Base-by-base conservation (phyloP, 2,329 filamentous ascomycete genomes). In the Leptographium radiaticola region DNA sequence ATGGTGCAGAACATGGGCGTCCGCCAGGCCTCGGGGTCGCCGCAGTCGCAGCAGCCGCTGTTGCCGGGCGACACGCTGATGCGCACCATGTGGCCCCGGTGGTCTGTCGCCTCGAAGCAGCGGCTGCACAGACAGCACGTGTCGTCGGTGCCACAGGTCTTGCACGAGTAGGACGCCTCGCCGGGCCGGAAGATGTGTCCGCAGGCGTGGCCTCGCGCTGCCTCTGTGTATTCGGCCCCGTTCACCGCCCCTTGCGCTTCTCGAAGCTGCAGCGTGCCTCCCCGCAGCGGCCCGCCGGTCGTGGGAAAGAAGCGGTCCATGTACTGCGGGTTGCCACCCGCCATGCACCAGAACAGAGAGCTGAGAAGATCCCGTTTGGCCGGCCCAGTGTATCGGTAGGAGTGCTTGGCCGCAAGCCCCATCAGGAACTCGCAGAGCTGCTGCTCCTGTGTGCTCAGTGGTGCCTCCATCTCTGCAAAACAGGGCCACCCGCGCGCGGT, bases 131-230 rank as follows among this genome's bases (percentile, higher is more conserved):
- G 77, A 50, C 93, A 91, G 68, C 91, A 97, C 0, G 93, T 97
- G 59, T 96, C 91, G 68, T 98, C 94, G 46, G 86, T 83, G 49
- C 89, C 89, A 68, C 93, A 98, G 11, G 91, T 97, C 62, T 89
- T 86, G 75, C 93, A 98, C 62, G 86, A 80, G 67, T 97, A 98
- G 56, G 89, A 91, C 54, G 89, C 90, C 72, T 98, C 93, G 51
- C 91, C 93, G 15, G 81, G 78, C 70, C 91, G 91, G 76, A 98
- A 95, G 58, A 98, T 97, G 72, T 98, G 94, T 5, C 93, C 94
- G 67, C 93, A 98, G 48, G 89, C 84, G 69, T 94, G 94, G 53
- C 94, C 93, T 60, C 89, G 82, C 15, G 93, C 93, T 8, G 87
- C 86, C 60, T 91, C 86, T 20, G 89, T 93, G 66, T 97, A 98